These are phyloP conservation scores for Mycena amicta DNA, from an alignment of 768 basidiomycete genomes.

Conservation along the genomic window DNA sequence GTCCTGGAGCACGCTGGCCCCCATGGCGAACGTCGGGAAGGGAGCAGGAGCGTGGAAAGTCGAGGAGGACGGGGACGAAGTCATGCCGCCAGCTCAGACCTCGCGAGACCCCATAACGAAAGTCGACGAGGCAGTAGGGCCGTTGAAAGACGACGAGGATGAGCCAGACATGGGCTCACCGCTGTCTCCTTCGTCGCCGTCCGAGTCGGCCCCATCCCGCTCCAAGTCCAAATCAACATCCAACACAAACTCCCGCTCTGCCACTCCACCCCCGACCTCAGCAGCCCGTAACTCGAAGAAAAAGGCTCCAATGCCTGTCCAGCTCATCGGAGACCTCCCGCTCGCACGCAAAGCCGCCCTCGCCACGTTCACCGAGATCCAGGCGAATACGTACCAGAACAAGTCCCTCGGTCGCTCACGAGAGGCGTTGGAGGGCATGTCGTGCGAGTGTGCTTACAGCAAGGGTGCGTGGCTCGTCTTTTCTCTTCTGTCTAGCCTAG, in stretches of 20 bases:
- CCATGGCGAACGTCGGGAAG: not conserved
- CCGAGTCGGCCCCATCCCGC: slow-evolving; percentile 26
- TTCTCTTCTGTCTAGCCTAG: not conserved
- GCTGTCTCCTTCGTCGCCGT: slow-evolving; percentile 18
- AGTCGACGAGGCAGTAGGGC: not conserved
- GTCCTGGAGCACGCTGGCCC: not conserved
- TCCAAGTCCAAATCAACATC: slow-evolving; percentile 35
- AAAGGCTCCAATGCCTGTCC: slow-evolving; percentile 42
- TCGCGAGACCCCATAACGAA: not conserved
- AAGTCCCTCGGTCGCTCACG: slow-evolving; percentile 84
- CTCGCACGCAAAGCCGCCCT: slow-evolving; percentile 74
- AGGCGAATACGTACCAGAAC: slow-evolving; percentile 84
- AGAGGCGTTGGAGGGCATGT: slow-evolving; percentile 90
- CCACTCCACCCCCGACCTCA: slow-evolving; percentile 42
- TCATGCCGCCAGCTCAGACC: not conserved
- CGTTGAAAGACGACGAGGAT: not conserved
- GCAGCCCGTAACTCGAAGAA: slow-evolving; percentile 35
- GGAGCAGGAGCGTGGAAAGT: not conserved
- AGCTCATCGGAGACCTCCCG: slow-evolving; percentile 83
- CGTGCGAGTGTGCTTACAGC: slow-evolving; percentile 89
- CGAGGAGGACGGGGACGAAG: not conserved
- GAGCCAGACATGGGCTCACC: slow-evolving; percentile 40
- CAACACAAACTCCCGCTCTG: slow-evolving; percentile 39
- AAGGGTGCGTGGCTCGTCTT: slow-evolving; percentile 61
- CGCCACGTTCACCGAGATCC: slow-evolving; percentile 71